phyloP scores from a whole-genome alignment of 2,329 filamentous ascomycete genomes.

The Microsporum canis region DNA sequence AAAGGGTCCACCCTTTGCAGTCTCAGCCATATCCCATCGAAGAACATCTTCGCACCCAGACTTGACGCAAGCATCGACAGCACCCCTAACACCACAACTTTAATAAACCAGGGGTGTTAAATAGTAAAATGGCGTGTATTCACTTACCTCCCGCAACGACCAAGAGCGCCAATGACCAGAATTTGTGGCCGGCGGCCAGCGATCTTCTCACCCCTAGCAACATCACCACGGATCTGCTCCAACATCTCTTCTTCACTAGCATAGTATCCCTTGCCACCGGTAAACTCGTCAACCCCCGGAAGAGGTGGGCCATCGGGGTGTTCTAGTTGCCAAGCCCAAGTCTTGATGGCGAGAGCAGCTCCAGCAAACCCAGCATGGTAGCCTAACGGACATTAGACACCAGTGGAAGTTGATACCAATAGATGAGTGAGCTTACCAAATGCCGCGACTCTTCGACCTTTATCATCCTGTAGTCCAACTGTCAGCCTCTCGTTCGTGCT shows the following conservation, averaged over 20 bases:
- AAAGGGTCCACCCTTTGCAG: conserved; percentile 63
- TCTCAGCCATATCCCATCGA: conserved; percentile 72
- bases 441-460: conserved; percentile 14
- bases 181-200: conserved; percentile 58
- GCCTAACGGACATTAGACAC: conserved; percentile 26
- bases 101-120: not conserved
- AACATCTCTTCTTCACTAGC: conserved; percentile 65
- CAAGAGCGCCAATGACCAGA: conserved; percentile 67
- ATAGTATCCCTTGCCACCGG: conserved; percentile 21
- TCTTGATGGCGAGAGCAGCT: conserved; percentile 61
- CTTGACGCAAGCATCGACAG: conserved; percentile 65
- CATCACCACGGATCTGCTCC: conserved; percentile 57
- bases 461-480: conserved; percentile 12
- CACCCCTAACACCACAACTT: conserved; percentile 51
- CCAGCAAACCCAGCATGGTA: conserved; percentile 65
- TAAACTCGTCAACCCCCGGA: conserved; percentile 50
- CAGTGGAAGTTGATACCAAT: not conserved
- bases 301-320: conserved; percentile 56
- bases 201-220: conserved; percentile 56
- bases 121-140: not conserved
- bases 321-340: conserved; percentile 72
- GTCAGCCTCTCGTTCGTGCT: not conserved
- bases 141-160: conserved; percentile 19
- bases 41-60: conserved; percentile 59
- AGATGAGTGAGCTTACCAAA: conserved; percentile 11